phyloP scores from a whole-genome alignment of 2,329 filamentous ascomycete genomes.

The Exophiala sideris region DNA sequence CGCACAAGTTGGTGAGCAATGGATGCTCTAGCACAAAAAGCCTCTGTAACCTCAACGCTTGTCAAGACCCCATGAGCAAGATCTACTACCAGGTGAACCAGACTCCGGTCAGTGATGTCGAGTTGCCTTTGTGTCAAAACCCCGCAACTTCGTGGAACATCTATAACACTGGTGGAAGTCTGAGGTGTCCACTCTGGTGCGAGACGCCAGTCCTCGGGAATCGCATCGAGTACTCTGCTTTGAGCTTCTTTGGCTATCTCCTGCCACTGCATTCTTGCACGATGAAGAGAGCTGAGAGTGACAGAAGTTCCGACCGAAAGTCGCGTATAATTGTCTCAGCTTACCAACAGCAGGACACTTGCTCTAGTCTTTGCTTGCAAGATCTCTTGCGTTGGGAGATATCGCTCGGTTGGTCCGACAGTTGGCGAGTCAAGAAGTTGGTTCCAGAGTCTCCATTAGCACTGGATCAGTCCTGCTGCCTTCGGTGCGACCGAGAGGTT shows the following conservation, averaged over 20 bases:
- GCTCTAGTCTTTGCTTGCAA: no score
- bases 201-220: slow-evolving; percentile 15
- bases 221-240: slow-evolving; percentile 6
- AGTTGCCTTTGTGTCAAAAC: slow-evolving; percentile 34
- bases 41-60: slow-evolving; percentile 46
- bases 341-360: no score
- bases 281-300: no score
- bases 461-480: no score
- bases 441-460: no score
- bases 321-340: no score
- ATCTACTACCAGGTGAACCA: slow-evolving; percentile 41
- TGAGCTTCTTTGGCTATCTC: slow-evolving; percentile 10
- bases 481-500: no score
- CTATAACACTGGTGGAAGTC: neutral
- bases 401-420: no score
- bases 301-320: no score
- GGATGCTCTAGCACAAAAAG: slow-evolving; percentile 55
- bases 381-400: no score
- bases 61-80: slow-evolving; percentile 46
- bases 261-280: slow-evolving; percentile 2
- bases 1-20: slow-evolving; percentile 40
- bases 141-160: slow-evolving; percentile 14
- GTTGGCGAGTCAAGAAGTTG: no score
- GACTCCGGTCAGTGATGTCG: slow-evolving; percentile 48
- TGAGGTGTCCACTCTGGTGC: neutral